Base-by-base conservation (phyloP, 192 early-diverging fungal species). In the Umbelopsis sp. region DNA sequence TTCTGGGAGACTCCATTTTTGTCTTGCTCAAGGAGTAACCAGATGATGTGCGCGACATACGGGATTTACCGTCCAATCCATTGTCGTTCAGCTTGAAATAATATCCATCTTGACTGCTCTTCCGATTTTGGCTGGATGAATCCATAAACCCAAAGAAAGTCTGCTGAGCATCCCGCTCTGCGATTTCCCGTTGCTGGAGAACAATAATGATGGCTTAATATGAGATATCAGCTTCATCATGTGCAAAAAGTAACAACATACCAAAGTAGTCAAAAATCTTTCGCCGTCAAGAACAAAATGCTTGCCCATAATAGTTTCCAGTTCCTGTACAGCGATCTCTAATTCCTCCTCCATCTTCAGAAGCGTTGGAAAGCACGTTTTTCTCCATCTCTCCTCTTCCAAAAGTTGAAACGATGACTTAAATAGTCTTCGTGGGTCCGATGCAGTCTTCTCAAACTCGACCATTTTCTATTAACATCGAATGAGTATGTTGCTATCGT, bases 321-420 rank as follows among this genome's bases (percentile, higher is more conserved):
- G 89, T 26, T 70, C 74, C 31, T 80, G 51, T 32, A 94, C 77
- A 2, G 78, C 81, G 21, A 81, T 72, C 17, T 85, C 72, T 54
- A 95, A 76, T 10, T 70, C 66, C 29, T 80, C 70, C 71, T 95
- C 93, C 74, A 91, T 71, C 32, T 83, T 84, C 16, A 93, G 66
- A 16, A 95, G 74, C 2, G 84, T 92, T 25, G 93, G 93, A 66
- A 87, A 90, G 34, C 91, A 92, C 1, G 88, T 84, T 50, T 93
- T 93, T 31, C 93, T 72, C 79, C 91, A 95, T 75, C 86, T 84
- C 47, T 95, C 93, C 73, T 95, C 93, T 74, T 95, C 93, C 26
- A 91, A 69, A n/a, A 95, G 77, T 70, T 87, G 89, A 76, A 95
- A 94, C 0, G 92, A 94, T 22, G 84, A 77, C 59, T 87, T 81